Evolutionary conservation across 257 asterid species (phyloP), one percentile per base, ranked within the genome.

Genomic region (Perilla frutescens): DNA sequence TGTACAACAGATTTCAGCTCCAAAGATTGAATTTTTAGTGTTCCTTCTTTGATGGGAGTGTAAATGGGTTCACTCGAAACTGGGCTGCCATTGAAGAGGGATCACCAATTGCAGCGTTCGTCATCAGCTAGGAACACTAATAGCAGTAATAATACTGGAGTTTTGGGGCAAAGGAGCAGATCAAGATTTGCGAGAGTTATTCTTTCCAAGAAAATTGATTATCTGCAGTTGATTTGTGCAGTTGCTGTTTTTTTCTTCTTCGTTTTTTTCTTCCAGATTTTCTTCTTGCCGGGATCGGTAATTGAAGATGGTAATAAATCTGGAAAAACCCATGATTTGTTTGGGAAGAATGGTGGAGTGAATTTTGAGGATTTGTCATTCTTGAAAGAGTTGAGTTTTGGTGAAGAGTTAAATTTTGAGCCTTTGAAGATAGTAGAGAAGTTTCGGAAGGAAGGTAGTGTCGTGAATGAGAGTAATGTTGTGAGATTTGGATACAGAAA

Each of bases 51-150:
- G 71, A 84, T 80, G 92, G 89, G 86, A 82, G 83, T 84, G 81
- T 89, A 81, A 81, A 93, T 93, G 98, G 97, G 97, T 71, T 91
- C 97, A 68, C 91, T 91, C 70, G 97, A 89, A 68, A 83, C 77
- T 85, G 90, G 87, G 70, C 53, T 57, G 76, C 75, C 85, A 45
- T 69, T 81, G 77, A 88, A 90, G 85, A 90, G 86, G 87, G 96
- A 90, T 81, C 85, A 79, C 57, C 75, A 79, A 69, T 71, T 88
- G 43, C 73, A 66, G 66, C 91, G 88, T 51, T 77, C 91, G 70
- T 66, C 87, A 36, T 82, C 96, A 12, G 66, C 8, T 54, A 72
- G 85, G 72, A 75, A 49, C 66, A 48, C 43, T 61, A 62, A 29
- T 7, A 63, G 72, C 68, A 71, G 72, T 55, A 74, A 34, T 59